phyloP scores from a whole-genome alignment of 768 basidiomycete species.

The Suillus sp. region DNA sequence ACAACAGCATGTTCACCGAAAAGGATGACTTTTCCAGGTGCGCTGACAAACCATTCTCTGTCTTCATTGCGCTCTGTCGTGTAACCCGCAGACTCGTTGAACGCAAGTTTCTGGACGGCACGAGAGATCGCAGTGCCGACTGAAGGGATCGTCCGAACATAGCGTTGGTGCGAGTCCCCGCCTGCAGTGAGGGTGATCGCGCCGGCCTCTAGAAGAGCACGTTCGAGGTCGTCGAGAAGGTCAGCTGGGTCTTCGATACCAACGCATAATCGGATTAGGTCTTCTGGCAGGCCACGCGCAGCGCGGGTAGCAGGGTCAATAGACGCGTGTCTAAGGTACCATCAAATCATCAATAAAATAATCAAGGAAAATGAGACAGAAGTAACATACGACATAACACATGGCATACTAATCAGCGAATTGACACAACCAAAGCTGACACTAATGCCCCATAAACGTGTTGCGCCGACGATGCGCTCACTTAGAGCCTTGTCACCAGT shows the following conservation, averaged over 20 bases:
- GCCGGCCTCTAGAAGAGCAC: slow-evolving; percentile 88
- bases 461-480: slow-evolving; percentile 90
- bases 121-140: slow-evolving; percentile 44
- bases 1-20: slow-evolving; percentile 99
- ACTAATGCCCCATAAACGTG: slow-evolving; percentile 94
- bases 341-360: slow-evolving; percentile 11
- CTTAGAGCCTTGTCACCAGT: slow-evolving; percentile 90
- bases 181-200: slow-evolving; percentile 67
- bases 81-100: slow-evolving; percentile 29
- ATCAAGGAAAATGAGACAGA: slow-evolving; percentile 4
- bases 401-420: slow-evolving; percentile 98
- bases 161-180: slow-evolving; percentile 51
- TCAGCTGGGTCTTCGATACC: slow-evolving; percentile 96
- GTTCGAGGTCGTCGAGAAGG: slow-evolving; percentile 92
- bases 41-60: slow-evolving; percentile 84
- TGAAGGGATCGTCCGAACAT: slow-evolving; percentile 41
- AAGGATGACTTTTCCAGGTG: slow-evolving; percentile 96
- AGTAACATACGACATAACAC: slow-evolving; percentile 93
- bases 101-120: slow-evolving; percentile 70
- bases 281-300: slow-evolving; percentile 97
- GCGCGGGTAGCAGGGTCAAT: slow-evolving; percentile 95
- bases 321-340: slow-evolving; percentile 78
- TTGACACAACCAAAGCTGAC: slow-evolving; percentile 99
- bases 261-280: slow-evolving; percentile 96
- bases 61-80: slow-evolving; percentile 32